A percentile compares a stretch with the other conserved stretches of the same genome.
These are phyloP conservation scores for Penicillium sp. DNA, from an alignment of 2,329 filamentous ascomycete species.

Conservation along the genomic window DNA sequence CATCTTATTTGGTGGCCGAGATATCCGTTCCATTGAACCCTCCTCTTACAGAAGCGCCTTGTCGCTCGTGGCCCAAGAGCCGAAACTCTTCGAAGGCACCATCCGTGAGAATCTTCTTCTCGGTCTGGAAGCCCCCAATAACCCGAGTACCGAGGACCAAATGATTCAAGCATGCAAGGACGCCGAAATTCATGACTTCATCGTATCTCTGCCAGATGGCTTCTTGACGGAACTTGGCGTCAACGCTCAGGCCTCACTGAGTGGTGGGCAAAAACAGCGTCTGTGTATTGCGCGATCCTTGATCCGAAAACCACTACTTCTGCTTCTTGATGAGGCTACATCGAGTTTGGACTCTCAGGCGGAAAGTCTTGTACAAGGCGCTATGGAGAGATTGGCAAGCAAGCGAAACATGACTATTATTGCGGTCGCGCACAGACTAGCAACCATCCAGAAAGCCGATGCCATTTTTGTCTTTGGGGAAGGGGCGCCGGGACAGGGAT, in stretches of 20 bases:
- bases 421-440: conserved; percentile 44
- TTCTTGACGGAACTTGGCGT: conserved; percentile 49
- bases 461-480: conserved; percentile 60
- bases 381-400: conserved; percentile 61
- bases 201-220: conserved; percentile 51
- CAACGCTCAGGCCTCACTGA: conserved; percentile 48
- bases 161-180: conserved; percentile 49
- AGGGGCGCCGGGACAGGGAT: conserved; percentile 37
- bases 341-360: conserved; percentile 62
- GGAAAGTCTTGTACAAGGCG: conserved; percentile 64
- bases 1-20: conserved; percentile 33
- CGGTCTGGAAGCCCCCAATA: conserved; percentile 36
- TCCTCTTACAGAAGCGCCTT: conserved; percentile 30
- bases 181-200: conserved; percentile 54
- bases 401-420: conserved; percentile 62
- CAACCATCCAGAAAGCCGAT: conserved; percentile 5
- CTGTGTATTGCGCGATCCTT: conserved; percentile 56
- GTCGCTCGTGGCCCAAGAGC: conserved; percentile 44
- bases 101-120: conserved; percentile 49
- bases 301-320: conserved; percentile 50
- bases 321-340: conserved; percentile 61
- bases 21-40: conserved; percentile 29
- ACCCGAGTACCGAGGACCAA: conserved; percentile 33
- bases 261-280: conserved; percentile 56
- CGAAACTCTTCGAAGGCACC: conserved; percentile 44